A percentile compares a stretch with the other conserved stretches of the same genome.
Evolutionary conservation across 1,284 basidiomycete genomes (phyloP).

Genomic region (Puccinia coronata): DNA sequence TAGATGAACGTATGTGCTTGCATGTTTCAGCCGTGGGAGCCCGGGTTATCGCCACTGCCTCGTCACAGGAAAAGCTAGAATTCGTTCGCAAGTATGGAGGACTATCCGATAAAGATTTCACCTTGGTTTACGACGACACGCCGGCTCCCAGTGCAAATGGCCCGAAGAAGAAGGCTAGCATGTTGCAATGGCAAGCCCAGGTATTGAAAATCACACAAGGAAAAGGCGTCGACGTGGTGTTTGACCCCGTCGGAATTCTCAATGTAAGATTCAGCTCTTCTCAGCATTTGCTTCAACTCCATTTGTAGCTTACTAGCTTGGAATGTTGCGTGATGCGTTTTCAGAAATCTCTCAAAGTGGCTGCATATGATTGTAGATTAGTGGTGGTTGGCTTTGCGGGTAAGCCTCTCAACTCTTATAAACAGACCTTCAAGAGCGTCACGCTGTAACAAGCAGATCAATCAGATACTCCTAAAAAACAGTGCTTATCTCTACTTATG

Average conservation of each 20-base stretch:
- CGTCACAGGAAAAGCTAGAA: slow-evolving; percentile 58
- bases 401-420: neutral
- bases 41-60: slow-evolving; percentile 62
- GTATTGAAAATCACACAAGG: slow-evolving; percentile 70
- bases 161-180: slow-evolving; percentile 54
- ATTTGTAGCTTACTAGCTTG: neutral
- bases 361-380: slow-evolving; percentile 88
- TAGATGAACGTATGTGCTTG: neutral
- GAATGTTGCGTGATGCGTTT: neutral
- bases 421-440: neutral
- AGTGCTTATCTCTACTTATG: neutral
- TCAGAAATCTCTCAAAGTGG: slow-evolving; percentile 73
- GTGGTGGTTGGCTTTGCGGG: slow-evolving; percentile 82
- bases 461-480: neutral
- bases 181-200: slow-evolving; percentile 59
- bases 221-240: slow-evolving; percentile 74
- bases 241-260: slow-evolving; percentile 82
- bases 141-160: slow-evolving; percentile 54
- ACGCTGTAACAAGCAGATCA: neutral
- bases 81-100: slow-evolving; percentile 60
- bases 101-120: slow-evolving; percentile 60
- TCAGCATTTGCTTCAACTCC: neutral
- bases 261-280: slow-evolving; percentile 52
- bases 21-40: slow-evolving; percentile 54
- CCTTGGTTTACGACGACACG: slow-evolving; percentile 43